Conservation (phyloP, 2,329 filamentous ascomycete genomes). For the Cladosporium sp. region DNA sequence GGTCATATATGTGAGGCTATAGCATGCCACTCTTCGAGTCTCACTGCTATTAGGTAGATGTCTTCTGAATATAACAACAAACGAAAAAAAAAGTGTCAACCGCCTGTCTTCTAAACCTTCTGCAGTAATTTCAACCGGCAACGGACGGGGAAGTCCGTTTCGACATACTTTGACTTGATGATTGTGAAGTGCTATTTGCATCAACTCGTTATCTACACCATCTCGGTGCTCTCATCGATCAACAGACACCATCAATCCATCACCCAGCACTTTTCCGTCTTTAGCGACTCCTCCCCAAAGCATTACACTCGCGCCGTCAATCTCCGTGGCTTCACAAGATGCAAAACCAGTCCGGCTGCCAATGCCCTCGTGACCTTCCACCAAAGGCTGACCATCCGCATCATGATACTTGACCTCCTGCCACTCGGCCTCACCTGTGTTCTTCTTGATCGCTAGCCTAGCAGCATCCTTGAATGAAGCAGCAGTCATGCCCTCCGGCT, state of each 20-base stretch:
- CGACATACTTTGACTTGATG: too few species aligned
- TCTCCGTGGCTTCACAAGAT: slow-evolving; percentile 37
- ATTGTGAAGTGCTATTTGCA: too few species aligned
- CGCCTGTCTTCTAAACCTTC: too few species aligned
- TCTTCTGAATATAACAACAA: too few species aligned
- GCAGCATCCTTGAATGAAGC: slow-evolving; percentile 50
- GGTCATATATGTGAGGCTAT: too few species aligned
- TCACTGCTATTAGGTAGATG: too few species aligned
- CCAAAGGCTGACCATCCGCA: slow-evolving; percentile 35
- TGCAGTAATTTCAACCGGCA: too few species aligned
- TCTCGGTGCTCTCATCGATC: slow-evolving; percentile 10
- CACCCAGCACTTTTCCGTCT: slow-evolving; percentile 37
- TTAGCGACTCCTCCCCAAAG: slow-evolving; percentile 52
- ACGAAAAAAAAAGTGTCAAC: too few species aligned
- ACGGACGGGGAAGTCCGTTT: too few species aligned
- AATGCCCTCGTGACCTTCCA: slow-evolving; percentile 32
- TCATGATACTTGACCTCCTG: slow-evolving; percentile 48
- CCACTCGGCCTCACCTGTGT: slow-evolving; percentile 49
- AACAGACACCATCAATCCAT: slow-evolving; percentile 42
- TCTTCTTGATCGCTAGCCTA: slow-evolving; percentile 40
- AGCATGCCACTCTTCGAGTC: too few species aligned
- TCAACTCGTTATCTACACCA: too few species aligned
- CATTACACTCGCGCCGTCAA: slow-evolving; percentile 45
- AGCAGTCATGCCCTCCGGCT: slow-evolving; percentile 42
- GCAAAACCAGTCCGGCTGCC: slow-evolving; percentile 39